phyloP scores from a whole-genome alignment of 345 rosid genomes.

The Rhizophora apiculata region DNA sequence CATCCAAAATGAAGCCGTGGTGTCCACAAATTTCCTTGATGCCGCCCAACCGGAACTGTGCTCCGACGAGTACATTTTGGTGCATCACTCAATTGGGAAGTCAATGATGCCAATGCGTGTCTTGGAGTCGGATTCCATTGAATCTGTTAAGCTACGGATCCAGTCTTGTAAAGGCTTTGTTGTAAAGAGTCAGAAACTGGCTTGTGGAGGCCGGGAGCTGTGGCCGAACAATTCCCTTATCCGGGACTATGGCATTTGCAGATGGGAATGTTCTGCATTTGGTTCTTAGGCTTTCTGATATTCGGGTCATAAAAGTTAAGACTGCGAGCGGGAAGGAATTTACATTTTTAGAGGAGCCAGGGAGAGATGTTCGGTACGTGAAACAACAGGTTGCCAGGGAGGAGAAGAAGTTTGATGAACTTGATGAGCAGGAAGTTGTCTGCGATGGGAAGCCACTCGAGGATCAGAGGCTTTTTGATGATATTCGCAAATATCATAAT shows the following conservation, averaged over 20 bases:
- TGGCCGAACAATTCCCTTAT: slow-evolving; percentile 53
- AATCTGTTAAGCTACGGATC: slow-evolving; percentile 56
- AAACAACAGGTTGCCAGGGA: slow-evolving; percentile 54
- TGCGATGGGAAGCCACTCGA: slow-evolving; percentile 63
- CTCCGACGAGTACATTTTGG: slow-evolving; percentile 41
- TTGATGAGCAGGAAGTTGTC: slow-evolving; percentile 58
- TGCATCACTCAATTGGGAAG: slow-evolving; percentile 36
- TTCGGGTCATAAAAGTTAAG: slow-evolving; percentile 60
- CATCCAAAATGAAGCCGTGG: slow-evolving; percentile 31
- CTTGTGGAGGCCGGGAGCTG: slow-evolving; percentile 59
- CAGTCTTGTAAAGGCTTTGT: slow-evolving; percentile 57
- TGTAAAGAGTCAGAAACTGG: slow-evolving; percentile 56
- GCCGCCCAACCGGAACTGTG: slow-evolving; percentile 17
- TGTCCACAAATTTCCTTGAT: slow-evolving; percentile 24
- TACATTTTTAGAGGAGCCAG: slow-evolving; percentile 51
- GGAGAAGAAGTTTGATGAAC: slow-evolving; percentile 44
- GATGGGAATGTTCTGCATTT: slow-evolving; percentile 71
- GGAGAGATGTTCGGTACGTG: slow-evolving; percentile 65
- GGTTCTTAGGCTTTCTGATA: slow-evolving; percentile 70
- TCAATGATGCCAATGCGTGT: slow-evolving; percentile 41
- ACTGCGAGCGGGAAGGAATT: slow-evolving; percentile 54
- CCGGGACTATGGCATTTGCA: slow-evolving; percentile 53
- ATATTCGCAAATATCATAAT: slow-evolving; percentile 37
- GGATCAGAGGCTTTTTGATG: slow-evolving; percentile 62
- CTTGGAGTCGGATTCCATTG: slow-evolving; percentile 51